A percentile compares a stretch with the other conserved stretches of the same genome.
Conservation (phyloP, 2,329 filamentous ascomycete species). For the Beauveria brongniartii region DNA sequence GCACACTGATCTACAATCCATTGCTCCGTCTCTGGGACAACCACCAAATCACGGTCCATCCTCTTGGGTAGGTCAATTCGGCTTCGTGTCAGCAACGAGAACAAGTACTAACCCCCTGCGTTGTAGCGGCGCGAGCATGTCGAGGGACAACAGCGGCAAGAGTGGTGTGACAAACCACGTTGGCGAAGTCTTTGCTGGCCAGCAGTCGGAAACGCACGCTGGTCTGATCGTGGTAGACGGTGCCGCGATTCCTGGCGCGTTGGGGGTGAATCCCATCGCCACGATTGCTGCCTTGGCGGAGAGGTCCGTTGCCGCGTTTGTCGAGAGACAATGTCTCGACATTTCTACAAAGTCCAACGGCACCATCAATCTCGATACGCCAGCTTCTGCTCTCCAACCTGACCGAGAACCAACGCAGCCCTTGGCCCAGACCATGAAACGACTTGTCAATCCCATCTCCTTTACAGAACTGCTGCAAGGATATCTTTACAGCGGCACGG, state of each 20-base stretch:
- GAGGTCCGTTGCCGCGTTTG: constrained; percentile 47
- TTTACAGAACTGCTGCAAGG: not conserved
- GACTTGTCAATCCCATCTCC: not conserved
- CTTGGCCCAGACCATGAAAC: no score
- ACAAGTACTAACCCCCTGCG: not conserved
- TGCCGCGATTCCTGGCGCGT: constrained; percentile 51
- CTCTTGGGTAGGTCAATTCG: constrained; percentile 38
- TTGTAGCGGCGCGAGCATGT: constrained; percentile 53
- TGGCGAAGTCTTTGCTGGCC: constrained; percentile 51
- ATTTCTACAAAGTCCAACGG: constrained; percentile 24
- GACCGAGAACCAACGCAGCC: no score
- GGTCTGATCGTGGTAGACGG: constrained; percentile 57
- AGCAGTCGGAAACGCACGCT: constrained; percentile 39
- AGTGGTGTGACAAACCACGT: constrained; percentile 54
- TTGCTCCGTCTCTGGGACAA: constrained; percentile 47
- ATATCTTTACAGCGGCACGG: not conserved
- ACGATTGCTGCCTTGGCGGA: constrained; percentile 64
- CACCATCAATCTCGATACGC: not conserved
- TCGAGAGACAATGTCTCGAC: constrained; percentile 29
- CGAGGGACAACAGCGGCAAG: constrained; percentile 45
- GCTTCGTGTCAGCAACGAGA: not conserved
- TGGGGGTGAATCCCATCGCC: constrained; percentile 60
- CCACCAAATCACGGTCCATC: constrained; percentile 57
- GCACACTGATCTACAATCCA: constrained; percentile 51
- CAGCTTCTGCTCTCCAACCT: not conserved